Percentiles rank a stretch among this genome's conserved stretches.
phyloP scores from a whole-genome alignment of 1,284 basidiomycete species.

The Rhodotorula mucilaginosa region DNA sequence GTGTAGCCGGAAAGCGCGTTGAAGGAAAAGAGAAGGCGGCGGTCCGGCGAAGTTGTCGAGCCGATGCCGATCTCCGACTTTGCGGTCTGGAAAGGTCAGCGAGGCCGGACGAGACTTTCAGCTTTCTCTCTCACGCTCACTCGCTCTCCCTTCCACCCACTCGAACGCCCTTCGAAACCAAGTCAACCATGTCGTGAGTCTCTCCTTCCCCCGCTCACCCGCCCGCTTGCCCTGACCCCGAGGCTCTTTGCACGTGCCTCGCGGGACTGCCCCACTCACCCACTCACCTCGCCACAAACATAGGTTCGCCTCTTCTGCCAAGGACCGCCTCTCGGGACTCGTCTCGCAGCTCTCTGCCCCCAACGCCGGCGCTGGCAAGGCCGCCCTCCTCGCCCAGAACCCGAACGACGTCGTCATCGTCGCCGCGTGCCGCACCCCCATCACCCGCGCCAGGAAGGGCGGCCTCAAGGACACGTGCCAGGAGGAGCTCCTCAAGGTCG shows the following conservation, averaged over 20 bases:
- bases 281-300: not conserved
- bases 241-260: not conserved
- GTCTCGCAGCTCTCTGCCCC: conserved; percentile 25
- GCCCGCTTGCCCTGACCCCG: not conserved
- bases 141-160: not conserved
- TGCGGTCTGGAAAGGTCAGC: no score
- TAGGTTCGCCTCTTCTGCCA: conserved; percentile 14
- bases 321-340: conserved; percentile 31
- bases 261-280: not conserved
- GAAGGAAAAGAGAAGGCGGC: no score
- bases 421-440: conserved; percentile 75
- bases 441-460: conserved; percentile 63
- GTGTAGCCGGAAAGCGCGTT: no score
- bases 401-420: conserved; percentile 88
- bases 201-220: not conserved
- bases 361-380: conserved; percentile 49
- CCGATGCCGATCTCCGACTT: no score
- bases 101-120: not conserved
- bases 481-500: conserved; percentile 82
- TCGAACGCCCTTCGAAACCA: not conserved
- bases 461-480: conserved; percentile 71
- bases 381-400: conserved; percentile 59
- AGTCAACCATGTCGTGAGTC: not conserved
- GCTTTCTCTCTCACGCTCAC: not conserved
- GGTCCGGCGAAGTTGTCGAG: no score